Evolutionary conservation across 352 stramenopile species (phyloP).

Genomic region (Phytophthora pini): DNA sequence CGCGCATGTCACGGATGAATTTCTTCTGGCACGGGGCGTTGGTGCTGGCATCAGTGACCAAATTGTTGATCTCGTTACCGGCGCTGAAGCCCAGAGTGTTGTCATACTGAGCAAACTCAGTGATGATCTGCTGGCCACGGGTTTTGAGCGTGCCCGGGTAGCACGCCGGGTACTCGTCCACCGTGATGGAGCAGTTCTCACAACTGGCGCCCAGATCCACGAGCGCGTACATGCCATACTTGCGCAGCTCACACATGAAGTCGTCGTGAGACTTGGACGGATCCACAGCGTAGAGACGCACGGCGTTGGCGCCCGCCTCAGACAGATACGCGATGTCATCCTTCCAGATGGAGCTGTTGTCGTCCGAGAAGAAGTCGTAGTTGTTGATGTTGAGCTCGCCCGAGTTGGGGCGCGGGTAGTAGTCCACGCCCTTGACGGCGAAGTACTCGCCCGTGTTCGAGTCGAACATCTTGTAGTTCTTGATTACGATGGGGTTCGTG

Average conservation of each 20-base stretch:
- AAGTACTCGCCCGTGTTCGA: slow-evolving; percentile 74
- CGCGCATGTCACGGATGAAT: slow-evolving; percentile 86
- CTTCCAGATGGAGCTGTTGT: slow-evolving; percentile 72
- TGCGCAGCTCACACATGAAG: slow-evolving; percentile 85
- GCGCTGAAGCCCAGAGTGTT: slow-evolving; percentile 81
- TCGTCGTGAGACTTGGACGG: slow-evolving; percentile 80
- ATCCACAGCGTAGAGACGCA: slow-evolving; percentile 86
- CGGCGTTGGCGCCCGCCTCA: slow-evolving; percentile 69
- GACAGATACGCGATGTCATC: slow-evolving; percentile 71
- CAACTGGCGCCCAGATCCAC: slow-evolving; percentile 68
- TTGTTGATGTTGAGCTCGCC: slow-evolving; percentile 75
- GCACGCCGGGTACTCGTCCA: slow-evolving; percentile 56
- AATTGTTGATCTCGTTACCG: slow-evolving; percentile 86
- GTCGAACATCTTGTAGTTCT: slow-evolving; percentile 84
- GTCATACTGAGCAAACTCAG: slow-evolving; percentile 82
- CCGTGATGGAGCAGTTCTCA: slow-evolving; percentile 63
- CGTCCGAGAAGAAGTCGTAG: slow-evolving; percentile 85
- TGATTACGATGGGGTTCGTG: slow-evolving; percentile 65
- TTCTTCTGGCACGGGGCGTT: slow-evolving; percentile 92
- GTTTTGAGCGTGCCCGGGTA: slow-evolving; percentile 70
- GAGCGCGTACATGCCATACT: slow-evolving; percentile 77
- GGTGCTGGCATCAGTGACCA: slow-evolving; percentile 54
- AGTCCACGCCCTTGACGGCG: slow-evolving; percentile 76
- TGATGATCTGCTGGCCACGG: slow-evolving; percentile 80
- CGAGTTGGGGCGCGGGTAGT: slow-evolving; percentile 86